Base-by-base conservation (phyloP, 2,329 filamentous ascomycete species). In the Trichoderma gracile region DNA sequence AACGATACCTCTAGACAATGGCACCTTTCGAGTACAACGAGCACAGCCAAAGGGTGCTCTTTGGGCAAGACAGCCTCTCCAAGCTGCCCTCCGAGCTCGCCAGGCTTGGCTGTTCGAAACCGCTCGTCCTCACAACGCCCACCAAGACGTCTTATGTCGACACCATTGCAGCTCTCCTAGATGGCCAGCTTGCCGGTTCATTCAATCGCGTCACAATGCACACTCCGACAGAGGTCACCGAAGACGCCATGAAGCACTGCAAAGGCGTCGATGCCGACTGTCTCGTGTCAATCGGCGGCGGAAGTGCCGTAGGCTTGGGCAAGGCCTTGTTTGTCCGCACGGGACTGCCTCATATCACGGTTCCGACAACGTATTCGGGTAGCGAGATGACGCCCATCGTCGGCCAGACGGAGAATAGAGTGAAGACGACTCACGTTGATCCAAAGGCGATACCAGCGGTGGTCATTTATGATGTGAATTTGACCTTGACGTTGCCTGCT, bases 321-420 rank as follows among this genome's bases (percentile, higher is more conserved):
- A 86, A 87, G 69, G 84, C 84, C 1, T 80, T 86, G 66, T 81
- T 79, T 67, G 78, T 85, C 64, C 80, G 82, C 17, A 85, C 82
- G 1, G 82, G 82, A 0, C 70, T 86, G 42, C 79, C 78, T 25
- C 83, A 86, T 71, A 79, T 86, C 63, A 64, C 56, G 25, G 82
- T 87, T 55, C 84, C 85, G n/a, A 87, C 84, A 2, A 86, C 84
- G 0, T 87, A 87, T 70, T 81, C 84, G 5, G 84, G 84, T 3
- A 85, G 82, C 66, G 87, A 89, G 71, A 86, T 89, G 80, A 89
- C 86, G 3, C 84, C 86, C 0, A 87, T 88, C 53, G 74, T 89
- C 14, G 86, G 86, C 2, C 85, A 89, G 75, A 88, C 85, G 0
- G 77, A 79, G 14, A 79, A 84, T 60, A 85, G 86, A 0, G 71